These are phyloP conservation scores for Rugonectria rugulosa DNA, from an alignment of 2,329 filamentous ascomycete species.

Conservation along the genomic window DNA sequence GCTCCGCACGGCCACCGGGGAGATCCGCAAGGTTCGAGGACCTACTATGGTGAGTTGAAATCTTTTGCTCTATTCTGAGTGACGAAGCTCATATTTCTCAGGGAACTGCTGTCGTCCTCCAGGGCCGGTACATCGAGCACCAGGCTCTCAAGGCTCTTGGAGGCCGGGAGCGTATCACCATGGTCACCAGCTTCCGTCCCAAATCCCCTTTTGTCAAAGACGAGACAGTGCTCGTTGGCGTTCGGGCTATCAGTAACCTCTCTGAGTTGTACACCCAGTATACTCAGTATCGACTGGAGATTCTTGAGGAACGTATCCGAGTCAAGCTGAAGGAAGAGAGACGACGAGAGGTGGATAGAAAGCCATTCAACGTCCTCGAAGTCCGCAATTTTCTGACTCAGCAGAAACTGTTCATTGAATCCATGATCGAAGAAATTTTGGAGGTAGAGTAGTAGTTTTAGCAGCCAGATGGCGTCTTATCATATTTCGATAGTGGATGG, in stretches of 20 bases:
- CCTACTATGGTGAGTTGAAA: constrained; percentile 61
- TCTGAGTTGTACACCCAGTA: constrained; percentile 68
- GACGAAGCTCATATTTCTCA: constrained; percentile 24
- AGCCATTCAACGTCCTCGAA: background rate
- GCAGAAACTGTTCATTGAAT: constrained; percentile 10
- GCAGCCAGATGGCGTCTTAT: no score
- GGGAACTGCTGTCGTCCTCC: constrained; percentile 69
- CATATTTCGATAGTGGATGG: no score
- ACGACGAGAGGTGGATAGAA: constrained; percentile 9
- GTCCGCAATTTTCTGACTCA: constrained; percentile 7
- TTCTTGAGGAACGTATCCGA: constrained; percentile 49
- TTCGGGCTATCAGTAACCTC: constrained; percentile 65
- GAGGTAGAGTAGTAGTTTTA: no score
- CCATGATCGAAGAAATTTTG: constrained; percentile 14
- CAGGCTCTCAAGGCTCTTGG: constrained; percentile 65
- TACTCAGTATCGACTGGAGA: constrained; percentile 67
- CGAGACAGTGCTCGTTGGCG: constrained; percentile 65
- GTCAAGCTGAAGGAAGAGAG: constrained; percentile 18
- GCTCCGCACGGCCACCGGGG: constrained; percentile 58
- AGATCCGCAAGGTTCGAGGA: constrained; percentile 64
- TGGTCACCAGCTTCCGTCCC: constrained; percentile 71
- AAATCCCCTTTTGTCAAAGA: constrained; percentile 62
- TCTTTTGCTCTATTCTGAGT: constrained; percentile 53
- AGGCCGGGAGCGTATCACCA: constrained; percentile 68
- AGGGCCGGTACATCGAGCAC: constrained; percentile 72